Base-by-base conservation (phyloP, 1,139 yeast genomes). In the Suhomyces ambrosiae region DNA sequence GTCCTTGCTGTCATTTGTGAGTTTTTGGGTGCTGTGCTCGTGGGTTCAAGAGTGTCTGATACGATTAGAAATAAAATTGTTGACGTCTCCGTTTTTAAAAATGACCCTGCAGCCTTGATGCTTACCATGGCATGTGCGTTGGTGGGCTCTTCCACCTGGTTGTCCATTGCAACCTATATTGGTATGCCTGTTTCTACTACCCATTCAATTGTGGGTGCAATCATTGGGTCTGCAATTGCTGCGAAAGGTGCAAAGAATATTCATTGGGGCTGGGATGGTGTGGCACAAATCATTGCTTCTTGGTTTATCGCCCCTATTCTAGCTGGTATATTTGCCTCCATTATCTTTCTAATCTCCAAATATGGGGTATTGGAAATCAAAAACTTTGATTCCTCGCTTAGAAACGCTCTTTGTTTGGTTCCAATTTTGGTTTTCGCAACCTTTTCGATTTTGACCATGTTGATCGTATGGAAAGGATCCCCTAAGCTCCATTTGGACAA, bases 161-260 rank as follows among this genome's bases (percentile, higher is more conserved):
- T 84, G 41, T 67, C 84, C 10, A 44, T 80, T 45, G 90, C 90
- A 25, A 85, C 92, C 22, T 49, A 59, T 4, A 59, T 82, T 27
- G 86, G 88, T 47, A 75, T 82, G 75, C 90, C 92, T 18, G 89
- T 82, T 33, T 83, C 90, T 11, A 82, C 90, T 22, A 84, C 92
- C 15, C 90, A 84, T 54, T 80, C 89, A 9, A 82, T 84, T 50
- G 86, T 84, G 35, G 92, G 90, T 55, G 90, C 82, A 24, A 74
- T 82, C 34, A 81, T 83, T 46, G 92, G 94, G 46, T 74, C 86
- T 12, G 82, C 87, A 41, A 76, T 85, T 53, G 94, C 90, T 33
- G 82, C 90, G 19, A 71, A 70, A 47, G 82, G 81, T 43, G 80
- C 77, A 28, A 53, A 61, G 2, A 68, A 76, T 42, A 74, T 84